phyloP scores from a whole-genome alignment of 176 grass and related monocot species.

The Oryza officinalis region DNA sequence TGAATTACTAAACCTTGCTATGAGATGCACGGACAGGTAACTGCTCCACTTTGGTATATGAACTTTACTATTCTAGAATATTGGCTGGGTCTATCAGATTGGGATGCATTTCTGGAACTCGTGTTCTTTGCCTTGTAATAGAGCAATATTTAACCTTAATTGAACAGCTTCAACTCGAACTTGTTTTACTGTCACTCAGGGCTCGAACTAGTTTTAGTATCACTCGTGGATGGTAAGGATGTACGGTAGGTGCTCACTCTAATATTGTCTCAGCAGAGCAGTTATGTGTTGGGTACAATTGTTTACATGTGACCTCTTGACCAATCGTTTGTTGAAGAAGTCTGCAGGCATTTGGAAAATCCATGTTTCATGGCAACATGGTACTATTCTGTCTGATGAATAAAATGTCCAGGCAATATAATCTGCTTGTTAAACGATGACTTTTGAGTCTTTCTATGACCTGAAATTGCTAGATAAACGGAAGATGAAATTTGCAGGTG shows the following conservation, averaged over 20 bases:
- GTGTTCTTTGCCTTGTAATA: neutral
- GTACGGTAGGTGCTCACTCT: neutral
- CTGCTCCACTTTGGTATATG: neutral
- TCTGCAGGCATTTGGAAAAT: neutral
- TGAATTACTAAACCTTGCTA: neutral
- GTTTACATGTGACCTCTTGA: too few species aligned
- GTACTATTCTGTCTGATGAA: neutral
- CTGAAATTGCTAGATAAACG: neutral
- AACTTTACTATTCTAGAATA: neutral
- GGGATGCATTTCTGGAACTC: conserved; percentile 1
- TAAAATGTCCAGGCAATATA: neutral
- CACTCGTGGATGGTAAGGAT: neutral
- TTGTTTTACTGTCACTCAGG: neutral
- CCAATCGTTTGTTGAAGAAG: neutral
- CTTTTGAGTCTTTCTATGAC: neutral
- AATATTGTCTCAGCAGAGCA: neutral
- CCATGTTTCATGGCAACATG: neutral
- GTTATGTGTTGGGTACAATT: neutral
- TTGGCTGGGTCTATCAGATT: neutral
- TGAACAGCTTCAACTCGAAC: neutral
- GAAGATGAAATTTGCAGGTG: neutral
- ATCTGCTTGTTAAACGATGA: neutral
- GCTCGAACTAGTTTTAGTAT: too few species aligned
- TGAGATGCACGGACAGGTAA: neutral
- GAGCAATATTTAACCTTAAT: neutral